Evolutionary conservation across 108 stramenopile genomes (phyloP), one percentile per base, ranked within the genome.

Genomic region (Pseudonitzschia pungens): DNA sequence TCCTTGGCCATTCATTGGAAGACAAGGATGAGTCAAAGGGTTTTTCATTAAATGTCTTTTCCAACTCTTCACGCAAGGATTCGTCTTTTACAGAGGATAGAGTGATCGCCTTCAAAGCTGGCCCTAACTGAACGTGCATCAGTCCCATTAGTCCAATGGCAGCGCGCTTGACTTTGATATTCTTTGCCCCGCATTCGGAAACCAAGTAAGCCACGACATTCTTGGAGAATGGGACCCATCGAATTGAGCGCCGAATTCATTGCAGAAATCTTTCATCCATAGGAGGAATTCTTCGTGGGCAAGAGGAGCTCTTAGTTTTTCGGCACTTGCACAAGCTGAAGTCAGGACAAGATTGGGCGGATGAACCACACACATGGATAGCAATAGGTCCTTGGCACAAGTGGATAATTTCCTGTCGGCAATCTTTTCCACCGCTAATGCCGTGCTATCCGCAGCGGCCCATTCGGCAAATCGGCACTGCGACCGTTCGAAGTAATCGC

Each of bases 131-230:
- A 45, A 54, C 55, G 58, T 92, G 83, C 53, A 93, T 72, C 24
- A 60, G 78, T n/a, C 82, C 91, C n/a, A 87, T 70, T 8, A 85
- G 80, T 29, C 68, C 43, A 48, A 82, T 56, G 28, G 91, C 86
- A 28, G 86, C 84, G 20, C 83, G 82, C 41, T 87, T 88, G 9
- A 95, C 92, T 74, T 92, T 95, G 26, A 85, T 62, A 68, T 95
- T 95, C 27, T 78, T 62, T 20, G 68, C 60, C 24, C 41, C 36
- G 36, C 78, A 74, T 36, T 42, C 65, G 24, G 55, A 59, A 33
- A 66, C 33, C 9, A 90, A 58, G 83, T 84, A 92, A 16, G 74
- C 26, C 33, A 86, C 65, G 24, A 85, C 43, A n/a, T 43, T 82
- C 87, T 27, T 71, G 80, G 31, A 91, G 67, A 11, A 74, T 76